phyloP scores from a whole-genome alignment of 2,329 filamentous ascomycete genomes.

The Pyricularia pennisetigena region DNA sequence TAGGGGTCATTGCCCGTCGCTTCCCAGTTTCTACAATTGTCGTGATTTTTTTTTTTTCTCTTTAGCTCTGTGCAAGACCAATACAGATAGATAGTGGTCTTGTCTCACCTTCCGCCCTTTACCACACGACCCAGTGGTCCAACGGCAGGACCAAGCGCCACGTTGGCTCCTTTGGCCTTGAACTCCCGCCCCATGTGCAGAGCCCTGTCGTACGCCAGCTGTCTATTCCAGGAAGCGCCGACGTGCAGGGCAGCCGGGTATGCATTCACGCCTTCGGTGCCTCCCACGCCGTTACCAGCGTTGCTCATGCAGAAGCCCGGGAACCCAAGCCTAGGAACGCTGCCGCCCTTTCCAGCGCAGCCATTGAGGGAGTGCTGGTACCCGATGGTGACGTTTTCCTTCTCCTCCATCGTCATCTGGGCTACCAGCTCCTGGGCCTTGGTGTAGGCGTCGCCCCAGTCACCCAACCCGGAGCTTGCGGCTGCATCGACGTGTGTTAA shows the following conservation, averaged over 20 bases:
- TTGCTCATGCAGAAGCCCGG: constrained; percentile 44
- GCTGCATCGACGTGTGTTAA: constrained; percentile 40
- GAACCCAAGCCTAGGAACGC: constrained; percentile 46
- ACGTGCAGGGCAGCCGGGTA: constrained; percentile 58
- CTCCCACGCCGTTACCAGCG: constrained; percentile 29
- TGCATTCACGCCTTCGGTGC: constrained; percentile 26
- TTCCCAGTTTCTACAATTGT: constrained; percentile 42
- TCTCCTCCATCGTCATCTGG: constrained; percentile 59
- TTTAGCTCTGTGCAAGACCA: neutral
- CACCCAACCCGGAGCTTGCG: constrained; percentile 25
- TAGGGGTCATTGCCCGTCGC: constrained; percentile 54
- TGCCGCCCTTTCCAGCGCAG: constrained; percentile 26
- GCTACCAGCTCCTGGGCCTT: constrained; percentile 58
- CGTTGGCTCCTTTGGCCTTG: constrained; percentile 61
- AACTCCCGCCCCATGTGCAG: constrained; percentile 64
- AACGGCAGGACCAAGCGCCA: constrained; percentile 50
- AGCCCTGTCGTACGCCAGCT: constrained; percentile 56
- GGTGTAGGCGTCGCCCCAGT: constrained; percentile 53
- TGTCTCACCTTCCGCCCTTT: constrained; percentile 39
- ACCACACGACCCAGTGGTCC: constrained; percentile 57
- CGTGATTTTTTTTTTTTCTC: constrained; percentile 8
- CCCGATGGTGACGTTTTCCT: constrained; percentile 68
- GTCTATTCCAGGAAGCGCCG: constrained; percentile 63
- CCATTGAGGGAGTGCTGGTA: constrained; percentile 45
- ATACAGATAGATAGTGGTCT: neutral